These are phyloP conservation scores for Sporothrix pallida DNA, from an alignment of 2,329 filamentous ascomycete species.

Conservation along the genomic window DNA sequence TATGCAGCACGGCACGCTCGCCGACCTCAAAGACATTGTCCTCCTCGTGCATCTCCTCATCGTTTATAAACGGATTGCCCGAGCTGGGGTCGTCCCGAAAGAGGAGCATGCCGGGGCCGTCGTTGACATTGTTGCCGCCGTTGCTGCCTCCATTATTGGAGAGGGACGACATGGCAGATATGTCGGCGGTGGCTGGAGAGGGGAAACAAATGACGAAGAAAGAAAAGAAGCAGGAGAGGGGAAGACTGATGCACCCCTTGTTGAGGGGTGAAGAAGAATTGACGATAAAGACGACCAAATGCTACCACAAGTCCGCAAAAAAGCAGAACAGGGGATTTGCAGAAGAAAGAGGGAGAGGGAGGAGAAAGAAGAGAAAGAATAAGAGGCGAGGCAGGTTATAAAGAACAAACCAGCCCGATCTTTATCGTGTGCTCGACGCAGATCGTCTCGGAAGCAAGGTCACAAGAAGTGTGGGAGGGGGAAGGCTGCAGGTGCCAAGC, in stretches of 20 bases:
- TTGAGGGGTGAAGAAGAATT: not conserved
- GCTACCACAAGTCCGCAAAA: not conserved
- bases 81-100: constrained; percentile 40
- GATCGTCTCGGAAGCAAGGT: constrained; percentile 21
- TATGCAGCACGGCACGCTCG: constrained; percentile 54
- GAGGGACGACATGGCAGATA: constrained; percentile 24
- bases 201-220: not conserved
- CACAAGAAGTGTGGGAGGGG: constrained; percentile 19
- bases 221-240: not conserved
- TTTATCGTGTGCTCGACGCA: not conserved
- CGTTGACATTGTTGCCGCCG: constrained; percentile 11
- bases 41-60: constrained; percentile 49
- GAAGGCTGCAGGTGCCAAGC: constrained; percentile 23
- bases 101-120: constrained; percentile 30
- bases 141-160: not conserved
- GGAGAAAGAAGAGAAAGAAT: not conserved
- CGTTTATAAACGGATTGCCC: constrained; percentile 46
- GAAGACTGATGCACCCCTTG: not conserved
- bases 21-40: constrained; percentile 49
- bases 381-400: not conserved
- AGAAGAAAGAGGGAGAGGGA: not conserved
- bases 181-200: not conserved
- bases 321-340: constrained; percentile 20
- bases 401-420: not conserved
- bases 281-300: not conserved